Evolutionary conservation across 164 flowering plant genomes (phyloP), one percentile per base, ranked within the genome.

Genomic region (Dillenia suffruticosa): DNA sequence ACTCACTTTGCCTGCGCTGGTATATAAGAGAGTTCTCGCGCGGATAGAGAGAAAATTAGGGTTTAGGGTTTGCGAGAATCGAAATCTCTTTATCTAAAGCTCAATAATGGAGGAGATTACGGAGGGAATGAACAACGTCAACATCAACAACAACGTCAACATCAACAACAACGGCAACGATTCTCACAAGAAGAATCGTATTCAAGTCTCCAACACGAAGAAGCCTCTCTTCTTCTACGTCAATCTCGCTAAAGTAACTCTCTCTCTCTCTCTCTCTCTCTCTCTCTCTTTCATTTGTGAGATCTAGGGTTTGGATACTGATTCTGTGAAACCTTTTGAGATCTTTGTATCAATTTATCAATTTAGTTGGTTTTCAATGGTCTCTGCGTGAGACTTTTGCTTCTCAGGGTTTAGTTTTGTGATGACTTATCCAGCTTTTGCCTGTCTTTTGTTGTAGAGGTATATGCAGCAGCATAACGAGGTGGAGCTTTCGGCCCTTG

Each of bases 401-500:
- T 44, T 53, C 15, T 44, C 16, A 43, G 15, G 16, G 19, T 49
- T n/a, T 0, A n/a, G 11, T 12, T 64, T 1, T 51, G 10, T 57
- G 4, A 44, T 19, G 56, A 5, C 17, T 44, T 5, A 13, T 65
- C n/a, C 54, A 47, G 17, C 9, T n/a, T 17, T 9, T 56, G 19
- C 58, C 46, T 19, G 17, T n/a, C 48, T 58, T 17, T 56, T 12
- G 40, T 56, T 67, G 72, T 80, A 88, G 94, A 88, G 88, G 66
- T 86, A 86, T 53, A 82, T 88, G 89, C 87, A 86, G 62, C 86
- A 86, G 57, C 61, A 81, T 70, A 71, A 69, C 57, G 94, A 87
- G 60, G 94, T 87, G 55, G 94, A 85, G 70, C 85, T 87, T 55
- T 85, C 94, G 32, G 94, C 89, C 1, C 87, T 87, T 44, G 94